A percentile compares a stretch with the other conserved stretches of the same genome.
These are phyloP conservation scores for Strobilomyces dryophilus DNA, from an alignment of 768 basidiomycete species.

Conservation along the genomic window DNA sequence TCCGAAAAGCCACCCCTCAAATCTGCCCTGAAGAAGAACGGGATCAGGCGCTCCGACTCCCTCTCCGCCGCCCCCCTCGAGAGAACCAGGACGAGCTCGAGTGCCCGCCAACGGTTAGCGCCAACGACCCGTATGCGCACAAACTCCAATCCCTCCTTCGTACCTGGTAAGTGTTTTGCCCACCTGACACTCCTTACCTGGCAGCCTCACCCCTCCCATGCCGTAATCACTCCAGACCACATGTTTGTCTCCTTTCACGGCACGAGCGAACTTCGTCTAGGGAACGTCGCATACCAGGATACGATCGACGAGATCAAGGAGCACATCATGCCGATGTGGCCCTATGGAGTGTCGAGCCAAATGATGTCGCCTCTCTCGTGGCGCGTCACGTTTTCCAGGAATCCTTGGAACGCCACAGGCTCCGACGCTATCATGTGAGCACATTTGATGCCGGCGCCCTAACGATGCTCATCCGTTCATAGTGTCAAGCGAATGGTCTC, in stretches of 20 bases:
- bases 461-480: constrained; percentile 19
- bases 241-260: constrained; percentile 68
- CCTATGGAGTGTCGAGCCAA: constrained; percentile 50
- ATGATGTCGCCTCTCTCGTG: constrained; percentile 42
- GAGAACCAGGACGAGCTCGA: constrained; percentile 43
- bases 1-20: constrained; percentile 41
- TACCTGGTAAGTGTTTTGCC: constrained; percentile 23
- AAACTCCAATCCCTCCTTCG: constrained; percentile 33
- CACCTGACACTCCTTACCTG: constrained; percentile 11
- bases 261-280: constrained; percentile 55
- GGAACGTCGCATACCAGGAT: constrained; percentile 43
- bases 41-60: constrained; percentile 23
- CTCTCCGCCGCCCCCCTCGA: constrained; percentile 26
- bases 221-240: constrained; percentile 46
- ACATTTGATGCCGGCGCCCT: neutral
- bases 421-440: constrained; percentile 50
- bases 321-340: constrained; percentile 60
- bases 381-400: constrained; percentile 58
- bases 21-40: constrained; percentile 55
- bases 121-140: constrained; percentile 34
- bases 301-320: constrained; percentile 58
- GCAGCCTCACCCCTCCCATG: constrained; percentile 23
- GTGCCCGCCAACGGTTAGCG: constrained; percentile 27
- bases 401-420: constrained; percentile 66
- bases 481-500: constrained; percentile 62